These are phyloP conservation scores for Bryoerythrophyllum caledonicum DNA, from an alignment of 225 moss, liverwort and hornwort species.

Conservation along the genomic window DNA sequence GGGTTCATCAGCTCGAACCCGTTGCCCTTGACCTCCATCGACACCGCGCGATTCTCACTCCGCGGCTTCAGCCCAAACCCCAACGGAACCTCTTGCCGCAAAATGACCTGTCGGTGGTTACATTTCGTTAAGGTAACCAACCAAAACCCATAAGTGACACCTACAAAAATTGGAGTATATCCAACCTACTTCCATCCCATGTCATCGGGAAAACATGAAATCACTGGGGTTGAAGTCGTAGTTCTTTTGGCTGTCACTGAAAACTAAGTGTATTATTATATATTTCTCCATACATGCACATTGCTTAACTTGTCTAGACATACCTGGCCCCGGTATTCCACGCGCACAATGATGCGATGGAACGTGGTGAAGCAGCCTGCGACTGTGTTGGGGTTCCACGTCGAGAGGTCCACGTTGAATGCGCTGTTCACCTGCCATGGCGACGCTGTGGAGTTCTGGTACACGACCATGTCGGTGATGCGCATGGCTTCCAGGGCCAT, in stretches of 20 bases:
- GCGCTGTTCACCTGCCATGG: conserved; percentile 12
- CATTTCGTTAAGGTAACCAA: too few relatives aligned
- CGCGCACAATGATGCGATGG: not conserved
- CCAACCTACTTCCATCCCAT: too few relatives aligned
- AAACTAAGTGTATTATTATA: too few relatives aligned
- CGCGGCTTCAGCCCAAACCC: conserved; percentile 1
- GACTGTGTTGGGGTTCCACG: conserved; percentile 1
- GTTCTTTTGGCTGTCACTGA: too few relatives aligned
- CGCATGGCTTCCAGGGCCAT: not conserved
- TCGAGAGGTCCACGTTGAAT: not conserved
- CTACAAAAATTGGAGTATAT: too few relatives aligned
- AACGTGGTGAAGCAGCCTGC: not conserved
- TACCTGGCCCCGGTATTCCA: conserved; percentile 6
- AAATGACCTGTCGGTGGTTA: not conserved
- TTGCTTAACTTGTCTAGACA: too few relatives aligned
- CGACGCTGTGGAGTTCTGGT: not conserved
- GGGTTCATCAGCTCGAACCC: not conserved
- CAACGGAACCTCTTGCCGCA: not conserved
- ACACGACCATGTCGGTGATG: not conserved
- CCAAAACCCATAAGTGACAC: too few relatives aligned
- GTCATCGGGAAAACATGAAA: too few relatives aligned
- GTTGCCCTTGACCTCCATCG: not conserved
- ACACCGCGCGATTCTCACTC: not conserved
- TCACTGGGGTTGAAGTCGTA: too few relatives aligned
- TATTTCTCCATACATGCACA: too few relatives aligned